Conservation (phyloP, 441 rosid genomes). For the Omphalea diandra region DNA sequence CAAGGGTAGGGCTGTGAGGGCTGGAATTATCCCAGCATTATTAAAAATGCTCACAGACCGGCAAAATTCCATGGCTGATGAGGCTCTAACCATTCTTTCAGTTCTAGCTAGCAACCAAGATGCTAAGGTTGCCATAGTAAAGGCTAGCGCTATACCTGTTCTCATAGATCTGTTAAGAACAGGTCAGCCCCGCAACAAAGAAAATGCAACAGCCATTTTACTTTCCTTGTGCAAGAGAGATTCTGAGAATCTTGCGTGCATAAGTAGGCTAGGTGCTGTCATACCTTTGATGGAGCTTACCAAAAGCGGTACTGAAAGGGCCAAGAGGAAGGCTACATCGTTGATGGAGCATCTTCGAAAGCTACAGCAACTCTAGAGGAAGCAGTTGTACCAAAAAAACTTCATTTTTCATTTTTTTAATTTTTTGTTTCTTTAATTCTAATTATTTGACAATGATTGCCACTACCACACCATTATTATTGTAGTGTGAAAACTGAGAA, state of each 20-base stretch:
- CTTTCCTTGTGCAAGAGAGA: constrained; percentile 84
- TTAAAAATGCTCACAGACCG: constrained; percentile 65
- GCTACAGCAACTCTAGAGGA: constrained; percentile 36
- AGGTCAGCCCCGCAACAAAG: constrained; percentile 65
- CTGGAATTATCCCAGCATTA: constrained; percentile 65
- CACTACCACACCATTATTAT: constrained; percentile 24
- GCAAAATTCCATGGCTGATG: constrained; percentile 62
- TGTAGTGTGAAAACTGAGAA: constrained; percentile 24
- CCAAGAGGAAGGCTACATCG: constrained; percentile 68
- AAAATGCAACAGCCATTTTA: constrained; percentile 74
- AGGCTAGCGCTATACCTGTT: constrained; percentile 58
- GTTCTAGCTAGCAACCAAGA: constrained; percentile 71
- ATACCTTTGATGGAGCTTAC: constrained; percentile 75
- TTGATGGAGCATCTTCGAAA: constrained; percentile 68
- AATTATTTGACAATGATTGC: constrained; percentile 37
- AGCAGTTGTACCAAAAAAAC: constrained; percentile 5
- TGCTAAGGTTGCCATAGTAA: constrained; percentile 71
- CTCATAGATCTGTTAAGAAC: constrained; percentile 59
- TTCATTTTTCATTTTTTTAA: constrained; percentile 14
- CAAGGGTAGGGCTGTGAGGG: constrained; percentile 82
- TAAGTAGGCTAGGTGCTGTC: constrained; percentile 71
- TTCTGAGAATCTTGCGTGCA: constrained; percentile 48
- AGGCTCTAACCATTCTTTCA: constrained; percentile 75
- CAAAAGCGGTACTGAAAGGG: constrained; percentile 77
- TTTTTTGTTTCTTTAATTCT: constrained; percentile 23